A percentile compares a stretch with the other conserved stretches of the same genome.
These are phyloP conservation scores for Ceriops zippeliana DNA, from an alignment of 345 rosid species.

Conservation along the genomic window DNA sequence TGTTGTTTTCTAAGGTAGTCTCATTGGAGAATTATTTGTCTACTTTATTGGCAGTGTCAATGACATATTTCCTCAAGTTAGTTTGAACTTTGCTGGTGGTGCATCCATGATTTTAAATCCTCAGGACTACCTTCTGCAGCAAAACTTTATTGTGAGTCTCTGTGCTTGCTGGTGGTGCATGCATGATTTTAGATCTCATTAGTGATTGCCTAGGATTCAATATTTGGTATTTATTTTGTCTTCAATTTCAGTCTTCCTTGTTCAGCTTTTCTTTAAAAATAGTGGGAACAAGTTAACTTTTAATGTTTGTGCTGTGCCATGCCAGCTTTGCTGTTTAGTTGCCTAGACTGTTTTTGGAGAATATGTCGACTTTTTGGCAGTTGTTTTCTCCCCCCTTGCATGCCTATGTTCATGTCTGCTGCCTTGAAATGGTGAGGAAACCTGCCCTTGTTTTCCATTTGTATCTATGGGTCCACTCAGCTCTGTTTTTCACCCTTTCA, in stretches of 20 bases:
- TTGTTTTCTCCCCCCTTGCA: no score
- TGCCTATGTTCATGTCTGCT: no score
- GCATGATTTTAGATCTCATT: neutral
- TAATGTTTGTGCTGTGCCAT: neutral
- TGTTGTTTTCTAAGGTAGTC: conserved; percentile 8
- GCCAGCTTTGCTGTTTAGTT: neutral
- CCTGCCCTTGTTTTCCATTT: no score
- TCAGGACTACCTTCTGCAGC: conserved; percentile 77
- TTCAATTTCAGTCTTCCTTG: neutral
- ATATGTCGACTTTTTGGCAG: no score
- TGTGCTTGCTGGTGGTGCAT: neutral
- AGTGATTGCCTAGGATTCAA: neutral
- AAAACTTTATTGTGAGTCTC: conserved; percentile 66
- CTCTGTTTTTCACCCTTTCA: no score
- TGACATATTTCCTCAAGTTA: conserved; percentile 77
- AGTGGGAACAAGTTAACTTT: neutral
- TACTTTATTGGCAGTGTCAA: conserved; percentile 44
- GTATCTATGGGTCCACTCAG: no score
- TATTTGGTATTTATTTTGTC: neutral
- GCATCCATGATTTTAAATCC: conserved; percentile 74
- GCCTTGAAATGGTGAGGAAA: no score
- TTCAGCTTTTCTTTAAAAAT: neutral
- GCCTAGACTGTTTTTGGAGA: no score
- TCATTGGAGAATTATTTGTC: conserved; percentile 14
- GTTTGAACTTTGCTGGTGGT: conserved; percentile 84